Conservation (phyloP, 2,329 filamentous ascomycete genomes). For the Dactylellina haptotyla region DNA sequence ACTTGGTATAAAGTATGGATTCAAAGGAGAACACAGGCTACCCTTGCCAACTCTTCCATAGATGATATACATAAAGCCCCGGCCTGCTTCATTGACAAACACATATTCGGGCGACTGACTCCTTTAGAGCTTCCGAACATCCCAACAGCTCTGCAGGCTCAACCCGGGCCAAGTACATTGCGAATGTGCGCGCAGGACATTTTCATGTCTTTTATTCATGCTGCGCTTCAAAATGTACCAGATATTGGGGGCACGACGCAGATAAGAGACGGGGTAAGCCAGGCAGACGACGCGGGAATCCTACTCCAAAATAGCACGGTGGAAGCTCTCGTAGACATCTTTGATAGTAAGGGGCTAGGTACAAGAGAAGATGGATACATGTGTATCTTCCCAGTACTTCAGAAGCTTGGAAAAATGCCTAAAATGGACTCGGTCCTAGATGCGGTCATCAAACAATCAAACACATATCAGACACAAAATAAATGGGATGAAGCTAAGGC, state of each 20-base stretch:
- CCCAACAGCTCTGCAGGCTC: background rate
- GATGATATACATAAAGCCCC: background rate
- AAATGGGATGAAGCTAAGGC: slow-evolving; percentile 17
- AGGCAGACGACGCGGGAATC: background rate
- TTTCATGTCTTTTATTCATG: slow-evolving; percentile 41
- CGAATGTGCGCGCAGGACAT: slow-evolving; percentile 48
- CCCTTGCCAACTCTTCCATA: background rate
- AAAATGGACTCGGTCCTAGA: slow-evolving; percentile 18
- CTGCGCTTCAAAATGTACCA: slow-evolving; percentile 11
- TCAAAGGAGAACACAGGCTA: slow-evolving; percentile 9
- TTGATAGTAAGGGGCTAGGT: slow-evolving; percentile 57
- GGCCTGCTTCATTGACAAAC: slow-evolving; percentile 9
- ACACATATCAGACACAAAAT: slow-evolving; percentile 4
- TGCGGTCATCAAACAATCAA: slow-evolving; percentile 12
- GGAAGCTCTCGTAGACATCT: slow-evolving; percentile 55
- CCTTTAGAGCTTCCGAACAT: background rate
- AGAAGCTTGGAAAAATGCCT: slow-evolving; percentile 25
- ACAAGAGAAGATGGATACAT: slow-evolving; percentile 57
- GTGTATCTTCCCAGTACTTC: slow-evolving; percentile 59
- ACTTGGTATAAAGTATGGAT: slow-evolving; percentile 39
- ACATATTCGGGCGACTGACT: slow-evolving; percentile 17
- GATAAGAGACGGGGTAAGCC: background rate
- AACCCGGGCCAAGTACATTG: slow-evolving; percentile 11
- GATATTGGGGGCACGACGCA: slow-evolving; percentile 31
- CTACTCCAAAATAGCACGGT: slow-evolving; percentile 23